Base-by-base conservation (phyloP, 176 grass and related monocot genomes). In the Puya raimondii region DNA sequence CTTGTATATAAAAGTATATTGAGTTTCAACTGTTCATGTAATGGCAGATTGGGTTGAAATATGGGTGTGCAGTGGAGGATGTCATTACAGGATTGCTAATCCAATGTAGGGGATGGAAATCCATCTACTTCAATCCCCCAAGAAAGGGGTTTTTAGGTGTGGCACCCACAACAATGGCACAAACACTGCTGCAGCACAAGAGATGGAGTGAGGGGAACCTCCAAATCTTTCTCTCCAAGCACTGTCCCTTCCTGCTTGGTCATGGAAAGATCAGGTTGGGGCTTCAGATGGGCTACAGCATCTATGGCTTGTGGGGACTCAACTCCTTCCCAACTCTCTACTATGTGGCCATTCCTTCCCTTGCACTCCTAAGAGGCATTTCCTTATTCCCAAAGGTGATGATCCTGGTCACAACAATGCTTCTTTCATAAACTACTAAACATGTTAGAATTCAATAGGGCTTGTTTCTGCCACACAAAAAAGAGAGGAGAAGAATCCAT, bases 21-120 rank as follows among this genome's bases (percentile, higher is more conserved):
- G 4, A 9, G 12, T 27, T 9, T 42, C 9, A n/a, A 10, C 20
- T 51, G 42, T 51, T 11, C 14, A 27, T 54, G 12, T 50, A 77
- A 88, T 86, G 78, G 47, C 91, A 91, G 91, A 74, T 91, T 65
- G 93, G 88, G 18, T 4, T 96, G 51, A 89, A 81, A 78, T 96
- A 96, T 49, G 93, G 76, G 0, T 89, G 76, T 10, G 12, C 81
- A 20, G 86, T 90, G 21, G 88, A 96, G 69, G 93, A 96, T 76
- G 29, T 92, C 6, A 74, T 92, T 71, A 92, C 93, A 1, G 86
- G 89, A 68, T 26, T 96, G 27, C 50, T 51, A 51, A 92, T 96
- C 71, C 81, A 92, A 49, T 96, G 88, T 23, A 74, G 92, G 76
- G 92, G 92, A 53, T 96, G 92, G 92, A 14, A 74, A 64, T 91